Conservation (phyloP, 2,329 filamentous ascomycete species). For the Scedosporium apiospermum region DNA sequence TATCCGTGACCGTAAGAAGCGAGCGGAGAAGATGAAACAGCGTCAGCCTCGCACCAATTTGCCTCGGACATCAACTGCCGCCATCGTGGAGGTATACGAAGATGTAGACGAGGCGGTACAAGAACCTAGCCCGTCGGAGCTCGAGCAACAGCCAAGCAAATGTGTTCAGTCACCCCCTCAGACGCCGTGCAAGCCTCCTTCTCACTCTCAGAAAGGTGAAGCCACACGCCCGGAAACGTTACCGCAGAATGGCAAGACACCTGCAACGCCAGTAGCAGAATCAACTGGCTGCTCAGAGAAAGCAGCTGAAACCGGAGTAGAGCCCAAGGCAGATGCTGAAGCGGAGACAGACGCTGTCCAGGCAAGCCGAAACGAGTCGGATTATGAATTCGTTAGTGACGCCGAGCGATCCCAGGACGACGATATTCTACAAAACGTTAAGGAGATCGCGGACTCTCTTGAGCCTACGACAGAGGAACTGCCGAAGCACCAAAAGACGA, state of each 20-base stretch:
- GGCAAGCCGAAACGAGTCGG: slow-evolving; percentile 48
- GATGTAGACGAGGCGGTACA: slow-evolving; percentile 89
- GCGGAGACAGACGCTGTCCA: slow-evolving; percentile 11
- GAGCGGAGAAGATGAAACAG: slow-evolving; percentile 61
- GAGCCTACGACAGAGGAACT: slow-evolving; percentile 61
- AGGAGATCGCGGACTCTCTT: slow-evolving; percentile 52
- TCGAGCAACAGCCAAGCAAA: slow-evolving; percentile 20
- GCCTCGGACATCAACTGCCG: slow-evolving; percentile 84
- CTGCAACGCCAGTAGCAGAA: not conserved
- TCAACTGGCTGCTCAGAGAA: not conserved
- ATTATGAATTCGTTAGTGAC: slow-evolving; percentile 65
- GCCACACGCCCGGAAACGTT: not conserved
- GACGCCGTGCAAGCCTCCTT: not conserved
- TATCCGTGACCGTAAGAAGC: slow-evolving; percentile 71
- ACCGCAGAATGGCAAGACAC: not conserved
- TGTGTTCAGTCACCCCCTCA: not conserved
- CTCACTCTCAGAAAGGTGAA: not conserved
- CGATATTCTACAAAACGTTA: slow-evolving; percentile 55
- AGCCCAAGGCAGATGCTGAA: slow-evolving; percentile 8
- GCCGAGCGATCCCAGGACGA: slow-evolving; percentile 60
- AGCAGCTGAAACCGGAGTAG: slow-evolving; percentile 5
- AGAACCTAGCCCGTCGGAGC: slow-evolving; percentile 59
- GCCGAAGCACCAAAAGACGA: slow-evolving; percentile 86
- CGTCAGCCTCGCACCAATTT: slow-evolving; percentile 66
- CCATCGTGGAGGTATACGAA: slow-evolving; percentile 91